These are phyloP conservation scores for Gynostemma pentaphyllum DNA, from an alignment of 306 rosid genomes.

Conservation along the genomic window DNA sequence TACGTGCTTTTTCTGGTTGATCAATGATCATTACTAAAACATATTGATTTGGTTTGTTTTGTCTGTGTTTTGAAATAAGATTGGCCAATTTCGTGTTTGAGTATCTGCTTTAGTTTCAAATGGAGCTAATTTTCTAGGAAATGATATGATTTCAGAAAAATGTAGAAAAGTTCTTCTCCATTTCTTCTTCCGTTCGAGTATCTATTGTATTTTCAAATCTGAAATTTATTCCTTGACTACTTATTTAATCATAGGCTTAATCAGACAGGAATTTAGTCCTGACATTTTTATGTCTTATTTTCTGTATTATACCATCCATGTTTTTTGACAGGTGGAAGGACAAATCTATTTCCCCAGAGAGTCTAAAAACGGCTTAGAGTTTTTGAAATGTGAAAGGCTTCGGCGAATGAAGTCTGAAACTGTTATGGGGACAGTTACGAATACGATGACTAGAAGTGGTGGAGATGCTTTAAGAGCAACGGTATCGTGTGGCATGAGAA, in stretches of 20 bases:
- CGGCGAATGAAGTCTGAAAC: conserved; percentile 41
- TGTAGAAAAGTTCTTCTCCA: not conserved
- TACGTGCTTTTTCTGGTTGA: not conserved
- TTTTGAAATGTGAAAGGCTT: conserved; percentile 68
- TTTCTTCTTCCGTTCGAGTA: not conserved
- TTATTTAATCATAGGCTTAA: not conserved
- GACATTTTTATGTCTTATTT: not conserved
- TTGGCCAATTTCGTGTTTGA: not conserved
- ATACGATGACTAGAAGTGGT: conserved; percentile 71
- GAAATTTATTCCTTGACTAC: not conserved
- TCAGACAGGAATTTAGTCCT: too few relatives aligned
- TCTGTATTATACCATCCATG: not conserved
- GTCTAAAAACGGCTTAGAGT: conserved; percentile 57
- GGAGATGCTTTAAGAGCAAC: conserved; percentile 85
- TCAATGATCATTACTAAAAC: not conserved
- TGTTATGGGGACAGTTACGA: conserved; percentile 29
- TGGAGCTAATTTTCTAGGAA: too few relatives aligned
- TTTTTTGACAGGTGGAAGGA: conserved; percentile 58
- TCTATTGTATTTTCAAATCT: not conserved
- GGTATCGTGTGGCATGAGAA: conserved; percentile 50
- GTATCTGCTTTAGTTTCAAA: not conserved
- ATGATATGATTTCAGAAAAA: too few relatives aligned
- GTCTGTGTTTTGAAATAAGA: not conserved
- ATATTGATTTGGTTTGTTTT: not conserved
- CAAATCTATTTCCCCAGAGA: conserved; percentile 53